These are phyloP conservation scores for Hypseocharis bilobata DNA, from an alignment of 441 rosid species.

Conservation along the genomic window DNA sequence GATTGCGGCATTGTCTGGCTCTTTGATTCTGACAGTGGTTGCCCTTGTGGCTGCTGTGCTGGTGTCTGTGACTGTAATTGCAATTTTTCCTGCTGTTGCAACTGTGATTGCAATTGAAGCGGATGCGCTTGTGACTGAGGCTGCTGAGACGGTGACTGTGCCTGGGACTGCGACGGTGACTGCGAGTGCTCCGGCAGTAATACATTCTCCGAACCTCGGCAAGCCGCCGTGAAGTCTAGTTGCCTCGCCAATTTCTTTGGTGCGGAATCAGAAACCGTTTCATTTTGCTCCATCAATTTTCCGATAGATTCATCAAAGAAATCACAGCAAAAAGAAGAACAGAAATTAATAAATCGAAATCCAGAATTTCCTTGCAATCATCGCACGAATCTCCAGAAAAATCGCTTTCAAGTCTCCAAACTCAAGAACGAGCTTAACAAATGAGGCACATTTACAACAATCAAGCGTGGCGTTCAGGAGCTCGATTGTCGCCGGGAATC, in stretches of 20 bases:
- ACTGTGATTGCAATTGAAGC: conserved; percentile 5
- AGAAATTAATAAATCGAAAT: not conserved
- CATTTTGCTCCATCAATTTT: conserved; percentile 22
- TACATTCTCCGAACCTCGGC: conserved; percentile 20
- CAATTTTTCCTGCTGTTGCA: conserved; percentile 5
- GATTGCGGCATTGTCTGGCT: conserved; percentile 19
- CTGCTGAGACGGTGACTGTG: conserved; percentile 9
- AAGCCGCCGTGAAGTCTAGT: conserved; percentile 53
- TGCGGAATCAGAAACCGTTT: conserved; percentile 39
- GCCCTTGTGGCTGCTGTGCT: not conserved
- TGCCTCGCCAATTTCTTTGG: conserved; percentile 67
- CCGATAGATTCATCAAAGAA: not conserved
- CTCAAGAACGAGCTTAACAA: not conserved
- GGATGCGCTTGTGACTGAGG: conserved; percentile 4
- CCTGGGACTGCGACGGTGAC: conserved; percentile 14
- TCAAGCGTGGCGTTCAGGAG: not conserved
- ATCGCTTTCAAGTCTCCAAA: not conserved
- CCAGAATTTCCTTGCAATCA: not conserved
- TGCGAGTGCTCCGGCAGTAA: conserved; percentile 14
- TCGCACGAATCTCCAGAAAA: not conserved
- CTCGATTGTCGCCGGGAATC: not conserved
- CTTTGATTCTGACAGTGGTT: conserved; percentile 14
- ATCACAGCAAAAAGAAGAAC: not conserved
- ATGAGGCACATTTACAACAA: not conserved
- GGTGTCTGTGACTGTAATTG: conserved; percentile 5